These are phyloP conservation scores for Solanum tarijense DNA, from an alignment of 257 asterid genomes.

Conservation along the genomic window DNA sequence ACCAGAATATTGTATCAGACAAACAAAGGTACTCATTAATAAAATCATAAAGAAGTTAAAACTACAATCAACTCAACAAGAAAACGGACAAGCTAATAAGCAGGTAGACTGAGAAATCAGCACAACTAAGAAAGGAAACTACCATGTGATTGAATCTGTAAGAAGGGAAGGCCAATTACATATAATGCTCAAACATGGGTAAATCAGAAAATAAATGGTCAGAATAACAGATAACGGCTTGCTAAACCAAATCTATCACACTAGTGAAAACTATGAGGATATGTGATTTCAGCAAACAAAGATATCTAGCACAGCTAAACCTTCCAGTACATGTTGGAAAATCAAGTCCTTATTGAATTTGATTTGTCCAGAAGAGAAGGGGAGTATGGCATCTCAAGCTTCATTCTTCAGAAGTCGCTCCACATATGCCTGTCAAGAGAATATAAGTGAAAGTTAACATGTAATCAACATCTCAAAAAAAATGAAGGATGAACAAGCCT, in stretches of 20 bases:
- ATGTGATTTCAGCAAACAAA: background rate
- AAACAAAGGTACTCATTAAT: background rate
- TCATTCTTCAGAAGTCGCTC: conserved; percentile 48
- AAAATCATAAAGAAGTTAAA: background rate
- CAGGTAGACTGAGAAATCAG: conserved; percentile 15
- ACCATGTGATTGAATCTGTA: background rate
- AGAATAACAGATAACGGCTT: background rate
- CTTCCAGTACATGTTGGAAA: background rate
- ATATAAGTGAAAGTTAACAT: conserved; percentile 6
- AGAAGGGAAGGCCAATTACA: background rate
- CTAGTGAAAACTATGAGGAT: background rate
- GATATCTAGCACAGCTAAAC: background rate
- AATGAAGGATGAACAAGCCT: background rate
- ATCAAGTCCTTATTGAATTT: background rate
- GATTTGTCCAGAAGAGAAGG: background rate
- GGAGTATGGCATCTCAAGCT: conserved; percentile 20
- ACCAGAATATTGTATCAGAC: background rate
- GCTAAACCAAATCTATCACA: background rate
- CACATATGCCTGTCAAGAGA: conserved; percentile 60
- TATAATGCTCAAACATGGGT: background rate
- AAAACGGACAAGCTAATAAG: background rate
- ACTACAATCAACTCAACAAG: background rate
- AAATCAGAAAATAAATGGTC: background rate
- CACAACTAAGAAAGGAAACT: background rate
- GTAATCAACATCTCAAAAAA: background rate